Conservation (phyloP, 495 filamentous ascomycete genomes). For the Monascus purpureus region DNA sequence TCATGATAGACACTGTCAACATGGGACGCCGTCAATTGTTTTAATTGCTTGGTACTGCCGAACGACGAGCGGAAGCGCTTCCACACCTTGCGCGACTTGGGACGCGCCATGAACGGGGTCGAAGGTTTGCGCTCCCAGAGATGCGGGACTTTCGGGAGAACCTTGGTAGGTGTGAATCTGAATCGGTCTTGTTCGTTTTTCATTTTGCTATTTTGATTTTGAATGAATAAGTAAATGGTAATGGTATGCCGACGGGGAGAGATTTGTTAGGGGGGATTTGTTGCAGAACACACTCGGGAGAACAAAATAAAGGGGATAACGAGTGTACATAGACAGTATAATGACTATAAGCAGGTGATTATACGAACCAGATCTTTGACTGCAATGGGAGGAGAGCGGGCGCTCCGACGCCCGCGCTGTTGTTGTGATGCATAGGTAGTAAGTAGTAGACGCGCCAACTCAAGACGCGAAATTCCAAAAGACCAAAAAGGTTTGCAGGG, state of each 20-base stretch:
- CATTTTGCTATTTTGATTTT: background rate
- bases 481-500: too few species aligned
- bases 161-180: constrained; percentile 25
- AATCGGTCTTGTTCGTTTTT: constrained; percentile 15
- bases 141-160: constrained; percentile 21
- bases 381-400: too few species aligned
- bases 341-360: background rate
- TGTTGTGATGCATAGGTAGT: too few species aligned
- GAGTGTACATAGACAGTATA: background rate
- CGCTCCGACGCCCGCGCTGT: too few species aligned
- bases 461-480: too few species aligned
- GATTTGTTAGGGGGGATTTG: too few species aligned
- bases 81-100: constrained; percentile 36
- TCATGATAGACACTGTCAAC: background rate
- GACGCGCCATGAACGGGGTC: constrained; percentile 30
- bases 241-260: too few species aligned
- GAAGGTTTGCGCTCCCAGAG: constrained; percentile 42
- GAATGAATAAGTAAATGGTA: background rate
- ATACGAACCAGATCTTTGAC: too few species aligned
- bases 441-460: too few species aligned
- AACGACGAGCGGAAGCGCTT: constrained; percentile 33
- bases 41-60: constrained; percentile 24
- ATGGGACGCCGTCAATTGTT: constrained; percentile 11
- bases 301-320: too few species aligned
- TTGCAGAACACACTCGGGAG: too few species aligned